A percentile compares a stretch with the other conserved stretches of the same genome.
Conservation (phyloP, 306 rosid genomes). For the Datisca glomerata region DNA sequence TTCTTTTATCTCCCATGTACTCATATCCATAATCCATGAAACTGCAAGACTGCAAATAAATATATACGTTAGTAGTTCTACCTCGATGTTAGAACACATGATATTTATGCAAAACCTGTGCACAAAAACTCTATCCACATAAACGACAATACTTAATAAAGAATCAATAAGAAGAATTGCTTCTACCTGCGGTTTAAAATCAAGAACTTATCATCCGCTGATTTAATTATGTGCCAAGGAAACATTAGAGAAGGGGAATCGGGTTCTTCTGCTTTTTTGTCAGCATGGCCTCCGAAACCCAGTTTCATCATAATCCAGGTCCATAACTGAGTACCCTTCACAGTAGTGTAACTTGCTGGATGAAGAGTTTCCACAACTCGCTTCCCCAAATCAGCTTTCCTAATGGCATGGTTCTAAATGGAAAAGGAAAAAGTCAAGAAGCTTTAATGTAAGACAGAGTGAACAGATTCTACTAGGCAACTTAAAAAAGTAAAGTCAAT, state of each 20-base stretch:
- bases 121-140: no score
- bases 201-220: conserved; percentile 40
- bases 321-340: conserved; percentile 39
- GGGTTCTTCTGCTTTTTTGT: conserved; percentile 33
- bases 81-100: not conserved
- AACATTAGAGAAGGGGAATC: conserved; percentile 40
- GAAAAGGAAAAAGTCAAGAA: no score
- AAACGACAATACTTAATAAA: no score
- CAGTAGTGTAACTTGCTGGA: conserved; percentile 33
- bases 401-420: conserved; percentile 84
- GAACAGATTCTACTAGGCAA: no score
- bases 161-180: no score
- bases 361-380: conserved; percentile 58
- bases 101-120: no score
- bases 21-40: conserved; percentile 61
- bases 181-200: conserved; percentile 56
- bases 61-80: not conserved
- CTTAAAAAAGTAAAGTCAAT: no score
- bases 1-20: conserved; percentile 39
- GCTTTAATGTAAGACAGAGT: no score
- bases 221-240: conserved; percentile 86
- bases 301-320: conserved; percentile 49
- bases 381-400: conserved; percentile 71
- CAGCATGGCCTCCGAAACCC: conserved; percentile 39
- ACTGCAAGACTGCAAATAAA: conserved; percentile 48